Conservation (phyloP, 306 rosid species). For the Cucurbita pepo region DNA sequence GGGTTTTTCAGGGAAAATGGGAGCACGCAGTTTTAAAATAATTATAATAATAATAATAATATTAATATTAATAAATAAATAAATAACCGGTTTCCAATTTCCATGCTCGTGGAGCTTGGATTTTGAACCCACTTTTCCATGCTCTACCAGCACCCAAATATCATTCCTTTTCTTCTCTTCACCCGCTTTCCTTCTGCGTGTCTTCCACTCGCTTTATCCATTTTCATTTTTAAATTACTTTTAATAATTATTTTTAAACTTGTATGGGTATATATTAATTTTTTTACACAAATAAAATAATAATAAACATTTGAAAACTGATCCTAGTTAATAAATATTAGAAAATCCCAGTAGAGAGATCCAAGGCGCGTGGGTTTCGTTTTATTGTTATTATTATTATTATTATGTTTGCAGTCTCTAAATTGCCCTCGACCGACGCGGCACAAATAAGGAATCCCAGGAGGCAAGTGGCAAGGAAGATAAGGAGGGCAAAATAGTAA, state of each 20-base stretch:
- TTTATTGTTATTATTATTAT: too few relatives aligned
- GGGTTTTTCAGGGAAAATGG: neutral
- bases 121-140: neutral
- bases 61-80: too few relatives aligned
- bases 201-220: neutral
- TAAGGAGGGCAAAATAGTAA: constrained; percentile 9
- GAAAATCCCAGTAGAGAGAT: neutral
- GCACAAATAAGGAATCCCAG: neutral
- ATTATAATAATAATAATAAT: too few relatives aligned
- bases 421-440: neutral
- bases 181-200: neutral
- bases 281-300: neutral
- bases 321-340: neutral
- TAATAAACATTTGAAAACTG: neutral
- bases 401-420: neutral
- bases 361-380: neutral
- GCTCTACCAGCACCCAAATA: neutral
- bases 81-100: constrained; percentile 41
- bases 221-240: neutral
- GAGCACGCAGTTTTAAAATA: constrained; percentile 29
- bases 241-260: too few relatives aligned
- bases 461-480: neutral
- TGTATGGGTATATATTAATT: neutral
- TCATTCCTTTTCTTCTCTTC: neutral
- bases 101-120: constrained; percentile 31